Evolutionary conservation across 306 rosid species (phyloP).

Genomic region (Acmispon strigosus): DNA sequence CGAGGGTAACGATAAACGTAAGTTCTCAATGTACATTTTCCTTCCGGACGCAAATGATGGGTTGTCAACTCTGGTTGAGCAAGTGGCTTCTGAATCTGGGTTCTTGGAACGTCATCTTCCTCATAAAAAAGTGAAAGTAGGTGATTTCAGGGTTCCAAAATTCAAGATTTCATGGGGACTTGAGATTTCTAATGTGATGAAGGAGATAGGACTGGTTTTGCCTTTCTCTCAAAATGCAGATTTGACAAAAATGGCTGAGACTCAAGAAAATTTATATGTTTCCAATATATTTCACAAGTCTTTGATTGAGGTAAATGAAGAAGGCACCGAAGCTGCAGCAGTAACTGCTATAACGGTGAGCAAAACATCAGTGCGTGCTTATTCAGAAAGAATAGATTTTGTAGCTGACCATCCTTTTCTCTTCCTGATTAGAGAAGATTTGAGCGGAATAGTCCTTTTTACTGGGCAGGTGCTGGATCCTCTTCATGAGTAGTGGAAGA

Average conservation of each 20-base stretch:
- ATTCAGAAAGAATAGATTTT: conserved; percentile 31
- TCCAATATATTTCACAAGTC: conserved; percentile 57
- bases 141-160: conserved; percentile 65
- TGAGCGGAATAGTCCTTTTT: conserved; percentile 60
- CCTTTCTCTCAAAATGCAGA: conserved; percentile 47
- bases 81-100: conserved; percentile 43
- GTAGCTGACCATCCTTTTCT: conserved; percentile 84
- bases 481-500: conserved; percentile 30
- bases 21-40: conserved; percentile 58
- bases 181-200: conserved; percentile 42
- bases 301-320: conserved; percentile 81
- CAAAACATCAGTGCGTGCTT: neutral
- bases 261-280: conserved; percentile 38
- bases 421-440: conserved; percentile 58
- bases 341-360: no score
- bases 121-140: conserved; percentile 27
- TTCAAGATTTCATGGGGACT: conserved; percentile 69
- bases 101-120: conserved; percentile 59
- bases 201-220: conserved; percentile 56
- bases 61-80: conserved; percentile 55
- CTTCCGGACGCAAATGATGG: conserved; percentile 77
- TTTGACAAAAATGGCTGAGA: conserved; percentile 71
- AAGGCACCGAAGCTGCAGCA: conserved; percentile 90
- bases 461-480: conserved; percentile 75
- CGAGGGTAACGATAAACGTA: conserved; percentile 57